phyloP scores from a whole-genome alignment of 495 filamentous ascomycete species.

The Lophium mytilinum region DNA sequence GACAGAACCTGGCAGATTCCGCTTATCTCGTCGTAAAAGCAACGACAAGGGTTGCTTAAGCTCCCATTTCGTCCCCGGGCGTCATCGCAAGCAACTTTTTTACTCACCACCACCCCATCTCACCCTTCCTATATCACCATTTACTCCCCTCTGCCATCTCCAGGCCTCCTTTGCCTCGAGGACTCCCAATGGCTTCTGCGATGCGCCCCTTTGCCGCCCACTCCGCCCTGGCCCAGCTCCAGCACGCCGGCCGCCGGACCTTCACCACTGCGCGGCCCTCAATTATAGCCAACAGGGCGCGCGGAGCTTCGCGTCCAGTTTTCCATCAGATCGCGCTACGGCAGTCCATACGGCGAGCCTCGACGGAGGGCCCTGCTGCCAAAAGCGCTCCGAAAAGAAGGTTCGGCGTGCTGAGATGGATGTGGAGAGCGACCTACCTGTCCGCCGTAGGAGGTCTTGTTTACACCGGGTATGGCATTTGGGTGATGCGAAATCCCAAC shows the following conservation, averaged over 20 bases:
- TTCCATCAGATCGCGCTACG: slow-evolving; percentile 20
- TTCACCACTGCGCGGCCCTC: slow-evolving; percentile 15
- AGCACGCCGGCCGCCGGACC: slow-evolving; percentile 20
- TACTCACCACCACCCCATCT: no score
- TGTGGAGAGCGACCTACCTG: slow-evolving; percentile 71
- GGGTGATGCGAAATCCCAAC: slow-evolving; percentile 66
- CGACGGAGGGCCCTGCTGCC: slow-evolving; percentile 13
- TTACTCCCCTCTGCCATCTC: neutral
- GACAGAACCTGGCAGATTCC: no score
- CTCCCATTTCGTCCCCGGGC: no score
- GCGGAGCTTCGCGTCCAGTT: slow-evolving; percentile 15
- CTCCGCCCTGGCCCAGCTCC: slow-evolving; percentile 13
- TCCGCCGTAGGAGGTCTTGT: slow-evolving; percentile 57
- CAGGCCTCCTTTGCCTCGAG: neutral
- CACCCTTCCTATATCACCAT: no score
- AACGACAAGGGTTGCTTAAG: no score
- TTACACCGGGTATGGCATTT: slow-evolving; percentile 73
- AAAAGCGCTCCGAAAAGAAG: slow-evolving; percentile 28
- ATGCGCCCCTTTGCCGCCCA: slow-evolving; percentile 19
- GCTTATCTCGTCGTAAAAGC: no score
- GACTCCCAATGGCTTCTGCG: slow-evolving; percentile 18
- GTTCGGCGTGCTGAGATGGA: slow-evolving; percentile 48
- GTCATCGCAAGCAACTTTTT: no score
- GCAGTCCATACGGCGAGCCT: slow-evolving; percentile 19
- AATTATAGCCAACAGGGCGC: slow-evolving; percentile 20